phyloP scores from a whole-genome alignment of 352 stramenopile genomes.

The Phytophthora kernoviae region DNA sequence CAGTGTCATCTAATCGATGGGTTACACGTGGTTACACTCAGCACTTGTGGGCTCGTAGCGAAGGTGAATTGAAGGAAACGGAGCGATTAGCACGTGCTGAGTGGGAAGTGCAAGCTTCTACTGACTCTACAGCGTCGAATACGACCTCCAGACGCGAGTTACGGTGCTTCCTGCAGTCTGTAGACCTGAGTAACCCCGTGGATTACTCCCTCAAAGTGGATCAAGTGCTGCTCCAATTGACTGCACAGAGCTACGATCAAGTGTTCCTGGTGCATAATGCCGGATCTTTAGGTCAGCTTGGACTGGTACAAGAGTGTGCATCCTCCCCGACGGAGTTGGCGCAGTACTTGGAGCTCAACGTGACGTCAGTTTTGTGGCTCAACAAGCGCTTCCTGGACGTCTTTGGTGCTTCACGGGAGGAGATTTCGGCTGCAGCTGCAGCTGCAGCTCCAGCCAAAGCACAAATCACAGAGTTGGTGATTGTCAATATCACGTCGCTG shows the following conservation, averaged over 20 bases:
- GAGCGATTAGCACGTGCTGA: slow-evolving; percentile 39
- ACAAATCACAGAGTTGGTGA: slow-evolving; percentile 20
- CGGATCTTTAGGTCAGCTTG: slow-evolving; percentile 73
- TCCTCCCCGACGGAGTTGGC: slow-evolving; percentile 46
- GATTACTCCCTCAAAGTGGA: slow-evolving; percentile 65
- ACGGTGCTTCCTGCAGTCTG: slow-evolving; percentile 35
- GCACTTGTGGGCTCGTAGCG: slow-evolving; percentile 63
- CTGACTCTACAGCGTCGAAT: neutral
- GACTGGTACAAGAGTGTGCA: slow-evolving; percentile 54
- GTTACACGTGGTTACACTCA: slow-evolving; percentile 14
- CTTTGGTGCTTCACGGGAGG: slow-evolving; percentile 54
- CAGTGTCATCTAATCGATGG: neutral
- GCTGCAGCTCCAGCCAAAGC: neutral
- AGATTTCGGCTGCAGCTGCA: slow-evolving; percentile 22
- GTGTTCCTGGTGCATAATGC: slow-evolving; percentile 87
- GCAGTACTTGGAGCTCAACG: slow-evolving; percentile 81
- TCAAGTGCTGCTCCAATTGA: slow-evolving; percentile 32
- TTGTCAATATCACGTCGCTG: slow-evolving; percentile 85
- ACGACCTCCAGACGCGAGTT: slow-evolving; percentile 23
- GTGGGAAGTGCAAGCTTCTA: slow-evolving; percentile 24
- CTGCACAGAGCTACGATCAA: slow-evolving; percentile 37
- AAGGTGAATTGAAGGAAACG: slow-evolving; percentile 58
- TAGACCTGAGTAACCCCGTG: slow-evolving; percentile 50
- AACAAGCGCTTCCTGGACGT: slow-evolving; percentile 77
- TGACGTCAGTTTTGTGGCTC: slow-evolving; percentile 85